These are phyloP conservation scores for Epichloe elymi DNA, from an alignment of 2,329 filamentous ascomycete species.

Conservation along the genomic window DNA sequence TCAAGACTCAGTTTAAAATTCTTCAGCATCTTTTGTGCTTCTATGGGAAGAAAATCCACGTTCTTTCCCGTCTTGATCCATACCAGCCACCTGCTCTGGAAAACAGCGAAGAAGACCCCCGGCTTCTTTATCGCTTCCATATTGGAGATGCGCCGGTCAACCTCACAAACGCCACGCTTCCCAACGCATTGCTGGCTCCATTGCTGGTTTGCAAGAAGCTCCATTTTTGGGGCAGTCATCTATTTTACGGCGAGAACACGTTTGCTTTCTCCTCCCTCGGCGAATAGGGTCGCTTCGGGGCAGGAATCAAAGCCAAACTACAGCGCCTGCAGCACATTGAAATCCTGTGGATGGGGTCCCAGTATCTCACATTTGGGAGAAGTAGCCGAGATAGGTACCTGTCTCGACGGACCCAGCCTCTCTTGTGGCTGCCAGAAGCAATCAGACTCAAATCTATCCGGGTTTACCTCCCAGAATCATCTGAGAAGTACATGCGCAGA, in stretches of 20 bases:
- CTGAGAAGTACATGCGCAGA: constrained; percentile 18
- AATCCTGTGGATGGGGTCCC: constrained; percentile 28
- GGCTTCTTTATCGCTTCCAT: constrained; percentile 27
- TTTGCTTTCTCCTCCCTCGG: constrained; percentile 41
- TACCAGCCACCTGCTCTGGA: constrained; percentile 10
- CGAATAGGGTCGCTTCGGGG: constrained; percentile 34
- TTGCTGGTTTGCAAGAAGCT: constrained; percentile 28
- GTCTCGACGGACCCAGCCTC: constrained; percentile 25
- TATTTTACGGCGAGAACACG: constrained; percentile 36
- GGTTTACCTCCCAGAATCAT: constrained; percentile 27
- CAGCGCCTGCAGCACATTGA: constrained; percentile 32
- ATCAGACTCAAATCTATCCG: constrained; percentile 26
- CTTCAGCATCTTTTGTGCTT: constrained; percentile 25
- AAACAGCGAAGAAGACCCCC: not conserved
- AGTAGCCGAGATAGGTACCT: constrained; percentile 13
- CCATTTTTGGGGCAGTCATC: constrained; percentile 25
- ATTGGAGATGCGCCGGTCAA: constrained; percentile 18
- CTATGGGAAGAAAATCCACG: constrained; percentile 23
- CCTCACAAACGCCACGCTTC: constrained; percentile 20
- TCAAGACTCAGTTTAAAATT: constrained; percentile 20
- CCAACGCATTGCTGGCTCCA: constrained; percentile 22
- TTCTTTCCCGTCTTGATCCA: constrained; percentile 31
- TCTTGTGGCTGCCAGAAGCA: constrained; percentile 23
- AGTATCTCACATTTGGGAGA: constrained; percentile 13
- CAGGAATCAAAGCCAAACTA: constrained; percentile 26